phyloP scores from a whole-genome alignment of 305 asterid species.

The Vinca major region DNA sequence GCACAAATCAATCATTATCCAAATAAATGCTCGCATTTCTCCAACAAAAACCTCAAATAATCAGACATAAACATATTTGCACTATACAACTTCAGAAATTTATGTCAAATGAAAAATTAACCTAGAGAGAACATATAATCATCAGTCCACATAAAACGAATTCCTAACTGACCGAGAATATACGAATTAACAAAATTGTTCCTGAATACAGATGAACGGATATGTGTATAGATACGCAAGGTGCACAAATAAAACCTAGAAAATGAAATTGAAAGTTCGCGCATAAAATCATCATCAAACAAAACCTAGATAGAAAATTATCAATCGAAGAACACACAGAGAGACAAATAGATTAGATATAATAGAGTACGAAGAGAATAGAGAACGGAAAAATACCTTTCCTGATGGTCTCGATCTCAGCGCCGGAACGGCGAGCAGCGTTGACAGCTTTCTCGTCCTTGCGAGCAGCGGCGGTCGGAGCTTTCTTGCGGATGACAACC shows the following conservation, averaged over 20 bases:
- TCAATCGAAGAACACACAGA: background rate
- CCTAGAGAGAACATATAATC: too few species aligned
- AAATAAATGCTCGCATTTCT: too few species aligned
- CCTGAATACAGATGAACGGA: background rate
- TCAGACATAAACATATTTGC: too few species aligned
- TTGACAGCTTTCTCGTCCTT: constrained; percentile 96
- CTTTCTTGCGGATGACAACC: constrained; percentile 78
- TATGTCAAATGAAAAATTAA: too few species aligned
- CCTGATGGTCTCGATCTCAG: constrained; percentile 81
- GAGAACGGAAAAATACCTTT: constrained; percentile 32
- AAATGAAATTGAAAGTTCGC: too few species aligned
- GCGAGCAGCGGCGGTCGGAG: constrained; percentile 96
- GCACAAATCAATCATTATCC: too few species aligned
- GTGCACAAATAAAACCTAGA: too few species aligned
- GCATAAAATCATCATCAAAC: background rate
- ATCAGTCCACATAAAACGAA: too few species aligned
- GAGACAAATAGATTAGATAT: background rate
- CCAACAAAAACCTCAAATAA: too few species aligned
- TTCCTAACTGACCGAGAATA: too few species aligned
- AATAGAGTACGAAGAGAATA: background rate
- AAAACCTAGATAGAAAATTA: background rate
- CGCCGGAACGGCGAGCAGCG: constrained; percentile 98
- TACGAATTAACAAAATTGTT: background rate
- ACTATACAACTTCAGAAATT: too few species aligned
- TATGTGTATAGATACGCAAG: too few species aligned